Evolutionary conservation across 345 rosid genomes (phyloP).

Genomic region (Sisymbrium irio): DNA sequence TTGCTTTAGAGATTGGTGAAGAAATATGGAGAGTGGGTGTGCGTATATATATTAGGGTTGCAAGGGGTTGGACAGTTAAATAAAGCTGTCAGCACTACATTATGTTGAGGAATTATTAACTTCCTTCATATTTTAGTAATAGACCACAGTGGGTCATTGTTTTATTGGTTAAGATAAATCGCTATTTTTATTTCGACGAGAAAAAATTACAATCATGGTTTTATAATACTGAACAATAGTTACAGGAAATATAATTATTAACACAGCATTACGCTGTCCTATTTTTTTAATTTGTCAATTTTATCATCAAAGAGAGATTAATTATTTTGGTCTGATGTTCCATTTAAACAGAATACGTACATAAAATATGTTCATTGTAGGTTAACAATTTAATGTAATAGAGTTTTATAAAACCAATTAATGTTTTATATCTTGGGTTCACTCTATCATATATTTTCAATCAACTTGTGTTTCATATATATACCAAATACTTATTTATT

Average conservation of each 20-base stretch:
- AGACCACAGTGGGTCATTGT: background rate
- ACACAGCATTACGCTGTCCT: background rate
- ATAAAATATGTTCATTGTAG: background rate
- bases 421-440: too few species aligned
- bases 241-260: background rate
- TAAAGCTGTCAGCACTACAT: conserved; percentile 8
- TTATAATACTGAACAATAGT: background rate
- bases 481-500: too few species aligned
- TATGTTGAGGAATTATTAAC: background rate
- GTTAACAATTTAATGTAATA: background rate
- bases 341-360: background rate
- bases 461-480: too few species aligned
- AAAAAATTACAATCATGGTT: background rate
- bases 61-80: background rate
- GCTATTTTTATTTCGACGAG: background rate
- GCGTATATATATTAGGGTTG: conserved; percentile 1
- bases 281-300: background rate
- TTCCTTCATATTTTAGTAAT: background rate
- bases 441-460: too few species aligned
- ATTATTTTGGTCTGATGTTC: background rate
- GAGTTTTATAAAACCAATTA: too few species aligned
- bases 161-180: background rate
- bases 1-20: conserved; percentile 9
- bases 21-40: conserved; percentile 4
- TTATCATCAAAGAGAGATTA: background rate